Percentiles rank a stretch among this genome's conserved stretches.
phyloP scores from a whole-genome alignment of 1,284 basidiomycete genomes.

The Schizophyllum commune region DNA sequence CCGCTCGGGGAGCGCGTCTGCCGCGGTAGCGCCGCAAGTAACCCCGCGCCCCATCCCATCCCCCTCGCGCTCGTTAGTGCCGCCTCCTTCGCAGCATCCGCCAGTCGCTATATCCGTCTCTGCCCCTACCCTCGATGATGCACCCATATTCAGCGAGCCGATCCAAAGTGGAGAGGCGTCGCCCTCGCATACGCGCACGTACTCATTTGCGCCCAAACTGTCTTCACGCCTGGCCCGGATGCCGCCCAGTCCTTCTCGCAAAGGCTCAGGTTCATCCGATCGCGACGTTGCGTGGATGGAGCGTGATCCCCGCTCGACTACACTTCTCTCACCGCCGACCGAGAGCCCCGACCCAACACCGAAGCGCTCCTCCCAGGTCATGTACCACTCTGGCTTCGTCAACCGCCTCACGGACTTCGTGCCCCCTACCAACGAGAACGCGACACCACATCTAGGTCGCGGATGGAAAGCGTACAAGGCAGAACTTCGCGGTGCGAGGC shows the following conservation, averaged over 20 bases:
- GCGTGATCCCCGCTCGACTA: conserved; percentile 18
- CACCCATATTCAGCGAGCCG: neutral
- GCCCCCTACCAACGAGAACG: conserved; percentile 2
- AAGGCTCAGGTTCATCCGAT: conserved; percentile 40
- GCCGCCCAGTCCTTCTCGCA: conserved; percentile 14
- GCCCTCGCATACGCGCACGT: conserved; percentile 45
- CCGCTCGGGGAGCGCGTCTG: conserved; percentile 26
- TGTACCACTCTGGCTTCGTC: conserved; percentile 66
- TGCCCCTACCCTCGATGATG: conserved; percentile 21
- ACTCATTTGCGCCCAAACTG: conserved; percentile 63
- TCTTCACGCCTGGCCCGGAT: conserved; percentile 49
- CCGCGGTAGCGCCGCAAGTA: conserved; percentile 17
- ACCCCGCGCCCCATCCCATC: conserved; percentile 14
- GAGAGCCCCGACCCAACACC: conserved; percentile 22
- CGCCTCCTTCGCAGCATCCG: conserved; percentile 31
- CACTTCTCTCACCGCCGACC: conserved; percentile 8
- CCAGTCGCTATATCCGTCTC: conserved; percentile 29
- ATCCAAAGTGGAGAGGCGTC: conserved; percentile 6
- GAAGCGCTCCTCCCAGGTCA: conserved; percentile 68
- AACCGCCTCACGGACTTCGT: conserved; percentile 40
- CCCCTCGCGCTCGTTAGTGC: conserved; percentile 17
- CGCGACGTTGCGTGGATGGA: conserved; percentile 25
- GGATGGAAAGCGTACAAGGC: conserved; percentile 81
- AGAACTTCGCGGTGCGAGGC: conserved; percentile 71
- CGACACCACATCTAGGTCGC: conserved; percentile 33